Percentiles rank a stretch among this genome's conserved stretches.
Conservation (phyloP, 768 basidiomycete species). For the Bullera alba region DNA sequence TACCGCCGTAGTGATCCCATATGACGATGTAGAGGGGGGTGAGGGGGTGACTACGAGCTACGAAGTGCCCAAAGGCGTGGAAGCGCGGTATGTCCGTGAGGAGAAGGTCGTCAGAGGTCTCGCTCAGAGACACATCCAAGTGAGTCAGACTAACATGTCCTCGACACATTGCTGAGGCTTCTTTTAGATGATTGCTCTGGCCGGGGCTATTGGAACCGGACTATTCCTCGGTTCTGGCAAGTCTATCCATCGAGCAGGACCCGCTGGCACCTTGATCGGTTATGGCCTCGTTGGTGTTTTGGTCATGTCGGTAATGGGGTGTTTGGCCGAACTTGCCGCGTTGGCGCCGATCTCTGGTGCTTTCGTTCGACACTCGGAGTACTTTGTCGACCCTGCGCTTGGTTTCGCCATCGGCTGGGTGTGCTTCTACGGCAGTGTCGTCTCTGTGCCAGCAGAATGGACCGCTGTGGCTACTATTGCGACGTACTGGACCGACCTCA, state of each 20-base stretch:
- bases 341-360: neutral
- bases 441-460: neutral
- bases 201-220: neutral
- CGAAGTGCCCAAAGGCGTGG: too few species aligned
- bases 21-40: too few species aligned
- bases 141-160: too few species aligned
- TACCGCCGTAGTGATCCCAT: too few species aligned
- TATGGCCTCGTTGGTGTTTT: neutral
- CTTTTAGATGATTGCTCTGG: slow-evolving; percentile 9
- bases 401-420: slow-evolving; percentile 2
- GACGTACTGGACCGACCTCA: slow-evolving; percentile 36
- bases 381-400: slow-evolving; percentile 1
- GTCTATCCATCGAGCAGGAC: neutral
- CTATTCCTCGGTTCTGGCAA: neutral
- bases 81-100: too few species aligned
- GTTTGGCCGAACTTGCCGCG: neutral
- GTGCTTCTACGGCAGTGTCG: neutral
- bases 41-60: too few species aligned
- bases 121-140: slow-evolving; percentile 23
- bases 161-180: too few species aligned
- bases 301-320: neutral
- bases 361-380: neutral
- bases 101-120: too few species aligned
- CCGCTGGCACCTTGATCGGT: neutral
- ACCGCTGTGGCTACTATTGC: neutral